A percentile compares a stretch with the other conserved stretches of the same genome.
These are phyloP conservation scores for Daldinia concentrica DNA, from an alignment of 495 filamentous ascomycete species.

Conservation along the genomic window DNA sequence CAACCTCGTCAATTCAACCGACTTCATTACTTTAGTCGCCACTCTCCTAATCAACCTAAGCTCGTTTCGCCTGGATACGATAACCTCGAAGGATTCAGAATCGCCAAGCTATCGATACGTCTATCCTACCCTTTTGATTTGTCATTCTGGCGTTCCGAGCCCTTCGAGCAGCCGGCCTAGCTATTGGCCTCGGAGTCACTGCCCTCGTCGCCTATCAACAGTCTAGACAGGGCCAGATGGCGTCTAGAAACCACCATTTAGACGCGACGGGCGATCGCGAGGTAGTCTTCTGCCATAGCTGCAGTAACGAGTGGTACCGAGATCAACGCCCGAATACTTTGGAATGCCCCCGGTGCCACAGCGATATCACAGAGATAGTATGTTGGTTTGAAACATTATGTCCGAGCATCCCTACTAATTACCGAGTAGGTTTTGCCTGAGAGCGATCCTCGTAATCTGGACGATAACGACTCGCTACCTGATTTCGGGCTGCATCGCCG, in stretches of 20 bases:
- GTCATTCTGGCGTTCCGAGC: conserved; percentile 59
- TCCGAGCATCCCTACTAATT: conserved; percentile 5
- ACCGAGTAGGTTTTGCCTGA: conserved; percentile 48
- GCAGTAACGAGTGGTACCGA: conserved; percentile 79
- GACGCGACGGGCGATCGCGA: conserved; percentile 63
- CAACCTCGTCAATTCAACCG: conserved; percentile 15
- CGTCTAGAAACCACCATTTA: conserved; percentile 53
- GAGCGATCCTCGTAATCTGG: conserved; percentile 51
- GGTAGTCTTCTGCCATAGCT: conserved; percentile 83
- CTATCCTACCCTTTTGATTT: not conserved
- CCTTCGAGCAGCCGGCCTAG: conserved; percentile 57
- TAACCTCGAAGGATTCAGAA: not conserved
- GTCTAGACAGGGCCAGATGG: conserved; percentile 47
- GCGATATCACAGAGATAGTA: conserved; percentile 88
- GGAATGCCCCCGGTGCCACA: conserved; percentile 77
- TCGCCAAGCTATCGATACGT: not conserved
- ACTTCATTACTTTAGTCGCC: conserved; percentile 16
- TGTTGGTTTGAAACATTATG: conserved; percentile 40
- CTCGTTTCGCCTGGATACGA: not conserved
- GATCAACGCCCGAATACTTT: conserved; percentile 66
- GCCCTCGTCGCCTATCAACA: conserved; percentile 58
- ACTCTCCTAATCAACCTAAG: conserved; percentile 7
- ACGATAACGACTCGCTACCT: conserved; percentile 51
- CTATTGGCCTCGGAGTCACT: conserved; percentile 59
- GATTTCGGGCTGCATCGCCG: conserved; percentile 45